These are phyloP conservation scores for Aspergillus carbonarius DNA, from an alignment of 2,329 filamentous ascomycete species.

Conservation along the genomic window DNA sequence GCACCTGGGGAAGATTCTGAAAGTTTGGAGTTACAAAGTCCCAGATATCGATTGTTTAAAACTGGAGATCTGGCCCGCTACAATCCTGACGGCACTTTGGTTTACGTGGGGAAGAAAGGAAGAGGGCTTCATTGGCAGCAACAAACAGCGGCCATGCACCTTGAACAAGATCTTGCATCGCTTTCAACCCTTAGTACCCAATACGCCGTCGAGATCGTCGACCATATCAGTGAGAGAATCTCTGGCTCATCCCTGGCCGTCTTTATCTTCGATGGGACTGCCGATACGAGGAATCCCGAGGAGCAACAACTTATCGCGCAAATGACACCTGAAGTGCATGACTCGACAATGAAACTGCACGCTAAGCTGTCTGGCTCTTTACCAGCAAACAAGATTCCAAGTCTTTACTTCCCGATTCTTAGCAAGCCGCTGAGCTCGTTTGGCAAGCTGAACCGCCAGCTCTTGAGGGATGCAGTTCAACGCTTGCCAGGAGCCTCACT, in stretches of 20 bases:
- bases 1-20: slow-evolving; percentile 21
- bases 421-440: slow-evolving; percentile 31
- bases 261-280: slow-evolving; percentile 19
- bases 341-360: slow-evolving; percentile 17
- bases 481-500: slow-evolving; percentile 10
- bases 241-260: slow-evolving; percentile 14
- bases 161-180: slow-evolving; percentile 17
- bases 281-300: neutral
- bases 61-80: slow-evolving; percentile 42
- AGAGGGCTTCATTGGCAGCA: neutral
- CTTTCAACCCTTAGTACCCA: slow-evolving; percentile 18
- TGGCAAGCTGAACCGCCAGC: slow-evolving; percentile 35
- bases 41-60: slow-evolving; percentile 28
- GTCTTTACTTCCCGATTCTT: slow-evolving; percentile 33
- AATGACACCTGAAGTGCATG: slow-evolving; percentile 16
- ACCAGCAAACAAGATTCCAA: slow-evolving; percentile 37
- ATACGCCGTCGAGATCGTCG: slow-evolving; percentile 21
- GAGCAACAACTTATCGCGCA: slow-evolving; percentile 12
- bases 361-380: slow-evolving; percentile 25
- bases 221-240: neutral
- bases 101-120: slow-evolving; percentile 35
- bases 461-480: slow-evolving; percentile 16
- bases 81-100: slow-evolving; percentile 36
- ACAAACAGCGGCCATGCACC: slow-evolving; percentile 5
- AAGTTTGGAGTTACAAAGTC: neutral